phyloP scores from a whole-genome alignment of 352 stramenopile species.

The Phytophthora hibernalis region DNA sequence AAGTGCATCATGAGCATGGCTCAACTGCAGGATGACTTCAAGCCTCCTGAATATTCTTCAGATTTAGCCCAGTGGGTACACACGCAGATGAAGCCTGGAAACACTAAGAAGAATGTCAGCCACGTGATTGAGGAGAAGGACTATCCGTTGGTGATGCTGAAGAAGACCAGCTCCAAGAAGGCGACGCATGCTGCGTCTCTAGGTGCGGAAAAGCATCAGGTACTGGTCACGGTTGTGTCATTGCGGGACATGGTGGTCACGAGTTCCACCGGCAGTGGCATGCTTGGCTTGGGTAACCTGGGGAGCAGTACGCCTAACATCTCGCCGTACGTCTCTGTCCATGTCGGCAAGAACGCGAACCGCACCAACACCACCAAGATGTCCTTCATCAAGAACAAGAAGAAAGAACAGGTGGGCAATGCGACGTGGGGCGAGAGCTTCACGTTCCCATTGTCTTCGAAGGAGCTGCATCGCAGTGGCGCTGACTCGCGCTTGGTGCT shows the following conservation, averaged over 20 bases:
- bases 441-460: conserved; percentile 68
- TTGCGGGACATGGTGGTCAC: conserved; percentile 69
- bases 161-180: conserved; percentile 55
- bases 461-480: conserved; percentile 53
- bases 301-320: conserved; percentile 83
- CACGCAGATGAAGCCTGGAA: conserved; percentile 74
- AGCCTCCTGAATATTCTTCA: conserved; percentile 72
- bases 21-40: conserved; percentile 82
- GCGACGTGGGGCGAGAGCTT: conserved; percentile 86
- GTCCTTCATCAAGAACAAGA: conserved; percentile 49
- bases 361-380: conserved; percentile 80
- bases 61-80: conserved; percentile 84
- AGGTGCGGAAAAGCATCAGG: conserved; percentile 67
- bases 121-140: conserved; percentile 79
- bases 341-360: conserved; percentile 75
- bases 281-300: conserved; percentile 77
- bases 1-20: conserved; percentile 80
- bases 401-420: conserved; percentile 54
- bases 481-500: conserved; percentile 43
- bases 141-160: conserved; percentile 75
- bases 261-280: conserved; percentile 66
- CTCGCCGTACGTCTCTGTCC: conserved; percentile 79
- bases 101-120: conserved; percentile 87
- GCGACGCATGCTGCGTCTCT: conserved; percentile 37
- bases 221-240: conserved; percentile 71